Evolutionary conservation across 306 rosid species (phyloP).

Genomic region (Pyrus pyrifolia): DNA sequence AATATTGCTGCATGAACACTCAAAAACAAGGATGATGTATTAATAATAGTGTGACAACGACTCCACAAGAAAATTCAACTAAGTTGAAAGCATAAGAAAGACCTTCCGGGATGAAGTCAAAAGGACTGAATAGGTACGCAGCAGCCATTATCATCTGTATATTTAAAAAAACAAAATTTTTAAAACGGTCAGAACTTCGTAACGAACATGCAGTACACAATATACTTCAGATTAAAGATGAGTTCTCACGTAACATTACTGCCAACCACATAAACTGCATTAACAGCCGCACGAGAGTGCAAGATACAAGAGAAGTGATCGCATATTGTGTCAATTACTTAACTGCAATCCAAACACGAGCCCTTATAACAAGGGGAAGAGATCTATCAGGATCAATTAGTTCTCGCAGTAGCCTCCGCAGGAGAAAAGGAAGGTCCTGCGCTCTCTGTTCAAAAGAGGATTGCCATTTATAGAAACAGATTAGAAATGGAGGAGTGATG

Average conservation of each 20-base stretch:
- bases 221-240: neutral
- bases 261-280: neutral
- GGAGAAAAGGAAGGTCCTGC: slow-evolving; percentile 77
- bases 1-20: slow-evolving; percentile 47
- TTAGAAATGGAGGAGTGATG: neutral
- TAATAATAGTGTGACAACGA: neutral
- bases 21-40: neutral
- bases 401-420: slow-evolving; percentile 62
- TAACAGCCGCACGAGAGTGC: neutral
- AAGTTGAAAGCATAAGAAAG: slow-evolving; percentile 13
- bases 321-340: slow-evolving; percentile 24
- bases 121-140: slow-evolving; percentile 67
- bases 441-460: slow-evolving; percentile 38
- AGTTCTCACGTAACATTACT: neutral
- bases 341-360: slow-evolving; percentile 66
- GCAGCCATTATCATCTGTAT: slow-evolving; percentile 54
- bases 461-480: neutral
- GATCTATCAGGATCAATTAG: slow-evolving; percentile 64
- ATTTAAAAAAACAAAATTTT: neutral
- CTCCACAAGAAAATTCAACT: neutral
- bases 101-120: slow-evolving; percentile 98
- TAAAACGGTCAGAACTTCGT: neutral
- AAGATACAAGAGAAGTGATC: neutral
- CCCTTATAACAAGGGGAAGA: slow-evolving; percentile 75
- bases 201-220: neutral